Percentiles rank a stretch among this genome's conserved stretches.
These are phyloP conservation scores for Backusella sp. DNA, from an alignment of 192 early-diverging fungal genomes.

Conservation along the genomic window DNA sequence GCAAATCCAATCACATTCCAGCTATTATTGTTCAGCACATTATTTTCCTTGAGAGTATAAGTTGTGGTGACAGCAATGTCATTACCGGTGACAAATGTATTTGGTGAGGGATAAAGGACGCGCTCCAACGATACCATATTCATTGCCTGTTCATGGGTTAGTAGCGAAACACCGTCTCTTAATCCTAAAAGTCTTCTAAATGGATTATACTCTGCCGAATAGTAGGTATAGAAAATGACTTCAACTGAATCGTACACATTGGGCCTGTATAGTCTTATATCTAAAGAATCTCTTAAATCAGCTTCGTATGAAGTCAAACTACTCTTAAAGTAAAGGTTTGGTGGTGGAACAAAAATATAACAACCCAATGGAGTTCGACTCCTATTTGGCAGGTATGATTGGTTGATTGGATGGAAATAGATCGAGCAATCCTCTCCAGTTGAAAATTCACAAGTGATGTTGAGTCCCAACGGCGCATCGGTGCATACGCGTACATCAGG, in stretches of 20 bases:
- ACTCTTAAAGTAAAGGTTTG: neutral
- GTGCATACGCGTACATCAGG: slow-evolving; percentile 12
- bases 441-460: neutral
- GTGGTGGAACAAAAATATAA: neutral
- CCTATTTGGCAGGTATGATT: neutral
- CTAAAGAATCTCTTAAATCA: neutral
- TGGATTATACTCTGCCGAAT: neutral
- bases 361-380: neutral
- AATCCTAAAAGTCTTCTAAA: neutral
- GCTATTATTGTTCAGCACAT: neutral
- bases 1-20: neutral
- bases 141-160: neutral
- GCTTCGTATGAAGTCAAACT: neutral
- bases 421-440: neutral
- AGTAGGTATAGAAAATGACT: neutral
- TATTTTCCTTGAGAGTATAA: neutral
- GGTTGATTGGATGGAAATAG: neutral
- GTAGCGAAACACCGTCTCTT: neutral
- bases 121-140: neutral
- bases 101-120: neutral
- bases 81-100: neutral
- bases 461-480: neutral
- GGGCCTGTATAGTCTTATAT: neutral
- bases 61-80: neutral
- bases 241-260: neutral